phyloP scores from a whole-genome alignment of 1,284 basidiomycete genomes.

The Ceratorhiza oryzae-sativae region DNA sequence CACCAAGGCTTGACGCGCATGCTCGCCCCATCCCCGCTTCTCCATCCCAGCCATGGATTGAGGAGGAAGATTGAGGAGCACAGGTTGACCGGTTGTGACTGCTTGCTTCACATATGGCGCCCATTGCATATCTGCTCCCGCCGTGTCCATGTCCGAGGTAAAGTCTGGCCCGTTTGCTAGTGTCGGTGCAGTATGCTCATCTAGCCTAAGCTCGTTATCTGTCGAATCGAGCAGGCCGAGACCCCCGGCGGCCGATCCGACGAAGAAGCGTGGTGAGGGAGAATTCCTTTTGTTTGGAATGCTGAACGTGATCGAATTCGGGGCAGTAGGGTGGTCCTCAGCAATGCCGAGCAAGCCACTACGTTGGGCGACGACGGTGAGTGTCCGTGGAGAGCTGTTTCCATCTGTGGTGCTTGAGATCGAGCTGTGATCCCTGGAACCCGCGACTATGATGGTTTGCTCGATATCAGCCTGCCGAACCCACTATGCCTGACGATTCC shows the following conservation, averaged over 20 bases:
- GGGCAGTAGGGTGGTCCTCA: constrained; percentile 37
- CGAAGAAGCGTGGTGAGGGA: constrained; percentile 20
- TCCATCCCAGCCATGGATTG: constrained; percentile 26
- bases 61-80: neutral
- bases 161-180: constrained; percentile 16
- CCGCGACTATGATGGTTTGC: neutral
- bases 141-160: neutral
- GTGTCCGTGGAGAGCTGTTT: neutral
- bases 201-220: constrained; percentile 1
- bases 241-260: neutral
- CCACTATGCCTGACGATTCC: neutral
- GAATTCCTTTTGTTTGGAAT: constrained; percentile 18
- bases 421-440: constrained; percentile 20
- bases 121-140: neutral
- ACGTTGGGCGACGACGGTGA: constrained; percentile 34
- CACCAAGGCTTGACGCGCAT: constrained; percentile 33
- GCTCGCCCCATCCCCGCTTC: constrained; percentile 20
- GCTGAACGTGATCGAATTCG: constrained; percentile 1
- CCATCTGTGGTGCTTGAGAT: constrained; percentile 13
- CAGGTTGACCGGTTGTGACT: constrained; percentile 31
- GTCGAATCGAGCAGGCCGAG: neutral
- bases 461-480: neutral
- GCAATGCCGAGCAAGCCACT: constrained; percentile 38
- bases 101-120: constrained; percentile 18
- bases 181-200: constrained; percentile 17